Conservation (phyloP, 2,329 filamentous ascomycete species). For the Cladosporium colombiae region DNA sequence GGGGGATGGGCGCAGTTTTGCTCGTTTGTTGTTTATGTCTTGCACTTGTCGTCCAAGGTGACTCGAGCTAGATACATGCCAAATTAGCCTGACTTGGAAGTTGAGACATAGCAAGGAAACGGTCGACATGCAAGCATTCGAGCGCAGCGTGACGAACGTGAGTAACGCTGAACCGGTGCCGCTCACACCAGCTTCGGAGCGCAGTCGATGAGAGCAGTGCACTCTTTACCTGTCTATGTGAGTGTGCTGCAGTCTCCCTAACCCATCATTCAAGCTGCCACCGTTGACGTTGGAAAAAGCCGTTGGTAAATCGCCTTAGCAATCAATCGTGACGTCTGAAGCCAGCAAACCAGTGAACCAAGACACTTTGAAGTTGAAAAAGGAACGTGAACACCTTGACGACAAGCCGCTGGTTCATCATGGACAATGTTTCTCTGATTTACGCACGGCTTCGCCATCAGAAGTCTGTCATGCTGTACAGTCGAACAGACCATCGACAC, state of each 20-base stretch:
- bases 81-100: constrained; percentile 14
- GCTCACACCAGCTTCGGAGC: background rate
- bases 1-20: constrained; percentile 8
- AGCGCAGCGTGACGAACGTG: background rate
- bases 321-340: background rate
- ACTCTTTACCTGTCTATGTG: background rate
- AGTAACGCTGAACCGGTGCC: background rate
- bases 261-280: background rate
- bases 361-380: background rate
- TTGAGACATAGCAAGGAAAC: constrained; percentile 16
- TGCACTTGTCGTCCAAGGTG: constrained; percentile 4
- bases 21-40: constrained; percentile 18
- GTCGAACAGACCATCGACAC: background rate
- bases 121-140: background rate
- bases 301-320: constrained; percentile 16
- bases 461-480: background rate
- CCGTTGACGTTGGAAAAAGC: background rate
- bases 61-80: background rate
- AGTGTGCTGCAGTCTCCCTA: background rate
- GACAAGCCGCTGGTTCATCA: constrained; percentile 8
- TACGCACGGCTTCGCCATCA: background rate
- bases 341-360: background rate
- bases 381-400: constrained; percentile 1
- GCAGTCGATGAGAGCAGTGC: background rate
- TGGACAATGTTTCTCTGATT: background rate